phyloP scores from a whole-genome alignment of 2,329 filamentous ascomycete species.

The Ascochyta fabae region DNA sequence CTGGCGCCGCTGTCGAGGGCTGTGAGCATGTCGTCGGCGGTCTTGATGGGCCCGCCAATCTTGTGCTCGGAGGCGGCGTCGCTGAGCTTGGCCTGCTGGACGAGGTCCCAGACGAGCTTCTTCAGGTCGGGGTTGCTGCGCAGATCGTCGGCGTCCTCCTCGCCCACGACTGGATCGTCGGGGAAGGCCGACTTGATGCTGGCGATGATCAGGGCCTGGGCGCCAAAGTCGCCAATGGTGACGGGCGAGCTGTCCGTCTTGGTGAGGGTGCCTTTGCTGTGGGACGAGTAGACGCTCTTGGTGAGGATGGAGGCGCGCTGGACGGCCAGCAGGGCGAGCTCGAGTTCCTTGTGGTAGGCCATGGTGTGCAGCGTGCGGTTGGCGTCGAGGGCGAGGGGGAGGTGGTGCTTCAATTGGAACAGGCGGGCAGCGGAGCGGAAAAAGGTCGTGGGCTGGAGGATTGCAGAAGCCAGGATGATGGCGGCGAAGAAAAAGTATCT shows the following conservation, averaged over 20 bases:
- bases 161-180: conserved; percentile 86
- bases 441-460: conserved; percentile 37
- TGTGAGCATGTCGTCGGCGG: conserved; percentile 68
- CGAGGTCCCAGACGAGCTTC: conserved; percentile 83
- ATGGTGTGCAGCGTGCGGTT: conserved; percentile 40
- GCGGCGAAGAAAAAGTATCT: conserved; percentile 41
- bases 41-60: conserved; percentile 72
- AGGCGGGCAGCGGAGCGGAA: conserved; percentile 39
- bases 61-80: conserved; percentile 69
- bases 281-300: conserved; percentile 81
- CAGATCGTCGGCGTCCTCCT: conserved; percentile 88
- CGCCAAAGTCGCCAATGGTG: conserved; percentile 97
- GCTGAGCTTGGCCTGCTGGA: conserved; percentile 72
- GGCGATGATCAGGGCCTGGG: conserved; percentile 92
- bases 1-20: conserved; percentile 68
- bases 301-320: conserved; percentile 81
- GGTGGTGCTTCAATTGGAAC: conserved; percentile 39
- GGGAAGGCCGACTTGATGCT: conserved; percentile 92
- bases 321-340: conserved; percentile 85
- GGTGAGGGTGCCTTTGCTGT: conserved; percentile 90
- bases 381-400: conserved; percentile 28
- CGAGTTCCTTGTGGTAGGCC: conserved; percentile 76
- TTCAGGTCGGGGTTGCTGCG: conserved; percentile 73
- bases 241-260: conserved; percentile 97
- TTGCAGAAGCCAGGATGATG: conserved; percentile 43